These are phyloP conservation scores for Alternaria sp. DNA, from an alignment of 2,329 filamentous ascomycete genomes.

Conservation along the genomic window DNA sequence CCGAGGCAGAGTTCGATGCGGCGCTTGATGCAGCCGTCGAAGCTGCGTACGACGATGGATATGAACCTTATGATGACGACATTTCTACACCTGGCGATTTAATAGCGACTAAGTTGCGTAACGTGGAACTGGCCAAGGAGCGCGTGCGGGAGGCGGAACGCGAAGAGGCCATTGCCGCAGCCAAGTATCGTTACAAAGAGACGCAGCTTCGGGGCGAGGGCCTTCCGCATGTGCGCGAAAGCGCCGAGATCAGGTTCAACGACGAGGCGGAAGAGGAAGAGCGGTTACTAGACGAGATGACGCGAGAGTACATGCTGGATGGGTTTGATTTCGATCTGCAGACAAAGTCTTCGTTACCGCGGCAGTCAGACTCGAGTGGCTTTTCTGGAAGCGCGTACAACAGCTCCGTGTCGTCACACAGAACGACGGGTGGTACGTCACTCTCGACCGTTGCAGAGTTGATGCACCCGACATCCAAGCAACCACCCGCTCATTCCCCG, in stretches of 20 bases:
- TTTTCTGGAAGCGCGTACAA: conserved; percentile 81
- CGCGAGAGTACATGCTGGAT: conserved; percentile 79
- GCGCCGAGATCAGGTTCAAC: conserved; percentile 41
- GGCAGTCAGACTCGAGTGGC: conserved; percentile 82
- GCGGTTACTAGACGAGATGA: conserved; percentile 79
- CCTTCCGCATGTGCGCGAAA: conserved; percentile 47
- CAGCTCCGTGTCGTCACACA: conserved; percentile 76
- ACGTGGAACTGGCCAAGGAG: conserved; percentile 78
- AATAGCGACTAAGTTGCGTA: conserved; percentile 54
- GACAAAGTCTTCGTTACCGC: conserved; percentile 71
- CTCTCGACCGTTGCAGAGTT: conserved; percentile 77
- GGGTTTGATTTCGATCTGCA: conserved; percentile 78
- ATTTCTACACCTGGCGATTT: conserved; percentile 34
- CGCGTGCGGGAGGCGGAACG: conserved; percentile 74
- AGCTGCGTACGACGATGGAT: conserved; percentile 91
- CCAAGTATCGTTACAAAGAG: conserved; percentile 64
- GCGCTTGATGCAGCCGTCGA: conserved; percentile 95
- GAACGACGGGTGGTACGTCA: conserved; percentile 70
- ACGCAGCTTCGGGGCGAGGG: conserved; percentile 55
- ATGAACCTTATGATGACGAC: conserved; percentile 69
- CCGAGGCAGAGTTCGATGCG: conserved; percentile 90
- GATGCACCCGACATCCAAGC: conserved; percentile 49
- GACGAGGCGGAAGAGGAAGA: conserved; percentile 58
- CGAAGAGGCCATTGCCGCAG: conserved; percentile 68
- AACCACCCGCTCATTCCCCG: conserved; percentile 34